These are phyloP conservation scores for Mortierella sp. DNA, from an alignment of 371 early-diverging fungal genomes.

Conservation along the genomic window DNA sequence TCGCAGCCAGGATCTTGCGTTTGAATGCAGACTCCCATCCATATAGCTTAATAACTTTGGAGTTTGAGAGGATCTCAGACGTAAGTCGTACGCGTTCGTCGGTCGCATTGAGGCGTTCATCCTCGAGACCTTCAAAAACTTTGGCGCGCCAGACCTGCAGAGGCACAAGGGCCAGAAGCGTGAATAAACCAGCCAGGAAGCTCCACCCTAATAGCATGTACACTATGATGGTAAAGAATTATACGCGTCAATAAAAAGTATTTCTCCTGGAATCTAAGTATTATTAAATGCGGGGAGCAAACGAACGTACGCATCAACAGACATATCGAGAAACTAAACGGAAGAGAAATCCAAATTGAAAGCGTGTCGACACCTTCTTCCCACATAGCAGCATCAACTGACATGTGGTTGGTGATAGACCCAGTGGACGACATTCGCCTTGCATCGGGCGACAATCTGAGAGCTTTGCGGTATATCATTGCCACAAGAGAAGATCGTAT, in stretches of 20 bases:
- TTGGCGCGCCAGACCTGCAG: slow-evolving; percentile 68
- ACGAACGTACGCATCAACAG: slow-evolving; percentile 67
- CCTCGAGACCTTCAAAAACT: slow-evolving; percentile 57
- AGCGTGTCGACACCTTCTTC: slow-evolving; percentile 61
- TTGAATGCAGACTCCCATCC: slow-evolving; percentile 65
- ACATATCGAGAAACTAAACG: slow-evolving; percentile 87
- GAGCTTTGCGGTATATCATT: slow-evolving; percentile 89
- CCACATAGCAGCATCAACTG: slow-evolving; percentile 72
- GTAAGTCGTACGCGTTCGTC: slow-evolving; percentile 70
- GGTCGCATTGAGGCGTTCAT: slow-evolving; percentile 65
- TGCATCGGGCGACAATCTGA: slow-evolving; percentile 82
- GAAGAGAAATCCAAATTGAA: slow-evolving; percentile 71
- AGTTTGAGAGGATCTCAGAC: slow-evolving; percentile 70
- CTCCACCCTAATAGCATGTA: slow-evolving; percentile 76
- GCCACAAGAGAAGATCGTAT: slow-evolving; percentile 84
- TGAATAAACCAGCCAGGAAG: slow-evolving; percentile 74
- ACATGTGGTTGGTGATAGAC: slow-evolving; percentile 89
- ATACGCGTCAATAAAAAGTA: neutral
- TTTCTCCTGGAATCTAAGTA: too few species aligned
- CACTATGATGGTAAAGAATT: slow-evolving; percentile 34
- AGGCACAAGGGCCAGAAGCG: slow-evolving; percentile 72
- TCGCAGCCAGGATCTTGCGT: slow-evolving; percentile 55
- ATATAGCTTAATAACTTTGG: slow-evolving; percentile 63
- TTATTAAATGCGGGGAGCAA: too few species aligned
- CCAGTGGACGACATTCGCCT: slow-evolving; percentile 80